Base-by-base conservation (phyloP, 108 stramenopile species). In the Cyclotella atomus region DNA sequence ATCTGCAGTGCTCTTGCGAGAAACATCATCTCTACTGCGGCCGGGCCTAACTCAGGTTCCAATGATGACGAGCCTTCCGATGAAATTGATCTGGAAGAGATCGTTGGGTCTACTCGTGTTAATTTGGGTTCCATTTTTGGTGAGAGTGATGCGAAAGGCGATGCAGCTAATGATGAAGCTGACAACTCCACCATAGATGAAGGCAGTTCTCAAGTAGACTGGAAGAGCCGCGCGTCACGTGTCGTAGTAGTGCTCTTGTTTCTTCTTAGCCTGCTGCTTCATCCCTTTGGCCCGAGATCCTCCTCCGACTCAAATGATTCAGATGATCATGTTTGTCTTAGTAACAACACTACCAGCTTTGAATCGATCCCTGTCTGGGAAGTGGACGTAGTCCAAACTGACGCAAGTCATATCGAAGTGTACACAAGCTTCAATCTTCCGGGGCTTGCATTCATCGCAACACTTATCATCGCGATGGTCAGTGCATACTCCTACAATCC, bases 331-430 rank as follows among this genome's bases (percentile, higher is more conserved):
- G 30, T 30, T 32, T 76, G 75, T 28, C 25, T 69, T 50, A 19
- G 28, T 8, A 76, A 53, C 9, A 41, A 68, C 25, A 32, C 50
- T 1, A 21, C 59, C 10, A 54, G 59, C 29, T 52, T 54, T 62
- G 49, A 47, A 9, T 68, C 66, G 8, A 2, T 68, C 25, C 60
- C 66, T 44, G 1, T 50, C 20, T 76, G 59, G 75, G 75, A 76
- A 55, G 25, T 68, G 10, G 59, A 61, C n/a, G 24, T 76, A 10
- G 36, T 33, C 15, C 57, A 57, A 0, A 34, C 50, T 10, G 35
- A 30, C 9, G 19, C 21, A 0, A 12, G 57, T 56, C 53, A 70
- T 17, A 32, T 57, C 41, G 56, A 69, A 43, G 15, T 57, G 28
- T 30, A 1, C 20, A 30, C 20, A 1, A 57, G 12, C 29, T 57